These are phyloP conservation scores for Austropuccinia psidii DNA, from an alignment of 1,284 basidiomycete species.

Conservation along the genomic window DNA sequence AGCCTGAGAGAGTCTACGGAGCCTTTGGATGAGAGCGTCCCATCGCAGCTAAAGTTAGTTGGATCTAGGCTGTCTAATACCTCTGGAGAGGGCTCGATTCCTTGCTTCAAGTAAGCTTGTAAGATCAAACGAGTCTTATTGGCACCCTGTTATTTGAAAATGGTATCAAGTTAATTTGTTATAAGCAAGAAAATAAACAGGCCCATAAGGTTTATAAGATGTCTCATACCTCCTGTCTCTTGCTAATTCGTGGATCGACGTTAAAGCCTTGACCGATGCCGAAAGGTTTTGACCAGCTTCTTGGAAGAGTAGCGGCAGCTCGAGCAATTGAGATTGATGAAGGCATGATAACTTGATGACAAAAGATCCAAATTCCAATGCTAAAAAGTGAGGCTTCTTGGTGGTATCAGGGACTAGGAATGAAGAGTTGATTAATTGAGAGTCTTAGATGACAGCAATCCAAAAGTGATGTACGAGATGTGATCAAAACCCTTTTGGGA, in stretches of 20 bases:
- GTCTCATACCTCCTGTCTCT: conserved; percentile 26
- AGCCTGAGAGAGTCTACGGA: not conserved
- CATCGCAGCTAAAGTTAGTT: conserved; percentile 32
- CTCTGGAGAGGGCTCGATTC: conserved; percentile 30
- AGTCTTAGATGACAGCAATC: too few species aligned
- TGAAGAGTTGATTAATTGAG: too few species aligned
- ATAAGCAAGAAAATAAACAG: not conserved
- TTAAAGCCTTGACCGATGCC: not conserved
- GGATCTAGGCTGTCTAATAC: conserved; percentile 32
- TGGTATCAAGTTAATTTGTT: not conserved
- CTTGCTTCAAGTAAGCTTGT: conserved; percentile 20
- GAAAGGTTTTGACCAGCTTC: conserved; percentile 25
- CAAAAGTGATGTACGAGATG: too few species aligned
- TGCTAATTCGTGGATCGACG: conserved; percentile 6
- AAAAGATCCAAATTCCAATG: too few species aligned
- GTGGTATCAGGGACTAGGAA: too few species aligned
- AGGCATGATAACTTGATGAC: conserved; percentile 20
- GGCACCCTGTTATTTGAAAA: conserved; percentile 31
- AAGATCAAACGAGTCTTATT: conserved; percentile 33
- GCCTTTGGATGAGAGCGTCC: not conserved
- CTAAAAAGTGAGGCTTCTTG: too few species aligned
- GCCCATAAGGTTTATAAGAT: too few species aligned
- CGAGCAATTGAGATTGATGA: conserved; percentile 31
- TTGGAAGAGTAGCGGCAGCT: conserved; percentile 34
- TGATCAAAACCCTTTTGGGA: too few species aligned